Base-by-base conservation (phyloP, 352 stramenopile genomes). In the Bremia lactucae region DNA sequence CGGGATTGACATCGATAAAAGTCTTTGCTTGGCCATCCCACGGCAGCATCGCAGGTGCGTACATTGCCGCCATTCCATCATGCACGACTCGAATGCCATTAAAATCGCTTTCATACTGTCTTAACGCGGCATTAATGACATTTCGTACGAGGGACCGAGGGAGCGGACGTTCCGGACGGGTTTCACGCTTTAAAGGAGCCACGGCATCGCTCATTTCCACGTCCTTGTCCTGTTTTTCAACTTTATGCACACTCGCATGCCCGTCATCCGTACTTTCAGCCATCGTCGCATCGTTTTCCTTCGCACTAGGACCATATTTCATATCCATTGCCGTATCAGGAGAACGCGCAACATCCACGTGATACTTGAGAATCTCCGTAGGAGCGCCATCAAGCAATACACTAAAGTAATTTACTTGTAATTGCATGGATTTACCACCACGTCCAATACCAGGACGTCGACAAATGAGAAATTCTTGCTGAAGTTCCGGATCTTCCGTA, bases 311-410 rank as follows among this genome's bases (percentile, higher is more conserved):
- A n/a, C 70, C 73, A 33, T 86, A 83, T 36, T 70, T 78, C 10
- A 46, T 43, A 36, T 68, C 52, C n/a, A 42, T 46, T 3, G 25
- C 38, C 14, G 58, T 41, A 16, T 72, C 67, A 18, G 64, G 55
- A 13, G 65, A 68, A 7, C 68, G 68, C 21, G 73, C 60, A 4
- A 89, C 72, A 3, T 67, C 43, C 18, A 83, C 67, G 43, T 85
- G 71, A 40, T 89, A 89, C 45, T 87, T 85, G 49, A 81, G 84
- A 24, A 87, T 65, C 37, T 89, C 73, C 0, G 39, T 15, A 6
- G 57, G 52, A 2, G 31, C 56, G 13, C 49, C 42, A 26, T 85
- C 65, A 4, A 89, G 25, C n/a, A 60, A 64, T 6, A 89, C 37
- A 10, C 44, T 49, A 34, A 86, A 87, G 53, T 82, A 83, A 39